A percentile compares a stretch with the other conserved stretches of the same genome.
Conservation (phyloP, 768 basidiomycete species). For the Sporobolomyces phaffii region DNA sequence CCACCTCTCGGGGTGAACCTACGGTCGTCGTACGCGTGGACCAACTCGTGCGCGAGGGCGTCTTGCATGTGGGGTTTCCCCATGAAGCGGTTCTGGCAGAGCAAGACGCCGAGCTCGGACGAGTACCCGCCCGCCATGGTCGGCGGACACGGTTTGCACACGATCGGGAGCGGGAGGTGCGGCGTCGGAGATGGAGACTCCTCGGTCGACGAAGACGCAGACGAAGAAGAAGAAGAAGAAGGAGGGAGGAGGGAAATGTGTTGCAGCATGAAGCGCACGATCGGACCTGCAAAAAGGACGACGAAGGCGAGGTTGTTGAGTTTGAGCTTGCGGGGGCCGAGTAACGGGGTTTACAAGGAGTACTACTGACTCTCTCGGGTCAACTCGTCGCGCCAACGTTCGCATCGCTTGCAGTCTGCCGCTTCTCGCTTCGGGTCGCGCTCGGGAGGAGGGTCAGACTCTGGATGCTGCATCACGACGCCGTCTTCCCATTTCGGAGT, state of each 20-base stretch:
- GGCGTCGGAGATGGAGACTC: slow-evolving; percentile 48
- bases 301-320: neutral
- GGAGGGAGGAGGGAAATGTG: slow-evolving; percentile 61
- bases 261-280: slow-evolving; percentile 82
- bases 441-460: neutral
- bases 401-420: slow-evolving; percentile 50
- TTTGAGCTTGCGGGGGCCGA: no score
- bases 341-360: neutral
- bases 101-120: slow-evolving; percentile 67
- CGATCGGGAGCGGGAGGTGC: slow-evolving; percentile 64
- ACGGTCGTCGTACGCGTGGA: slow-evolving; percentile 94
- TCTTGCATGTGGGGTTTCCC: slow-evolving; percentile 83
- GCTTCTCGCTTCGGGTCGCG: slow-evolving; percentile 13
- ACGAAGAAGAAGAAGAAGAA: slow-evolving; percentile 45
- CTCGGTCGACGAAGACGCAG: slow-evolving; percentile 41
- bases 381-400: slow-evolving; percentile 63
- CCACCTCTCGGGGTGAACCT: slow-evolving; percentile 66
- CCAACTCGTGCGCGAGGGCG: slow-evolving; percentile 83
- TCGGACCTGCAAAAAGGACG: slow-evolving; percentile 57
- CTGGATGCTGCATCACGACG: slow-evolving; percentile 16
- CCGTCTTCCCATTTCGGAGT: slow-evolving; percentile 19
- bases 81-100: slow-evolving; percentile 79
- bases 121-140: slow-evolving; percentile 73
- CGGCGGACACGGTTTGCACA: slow-evolving; percentile 75
- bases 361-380: slow-evolving; percentile 62